Percentiles rank a stretch among this genome's conserved stretches.
These are phyloP conservation scores for Hypoxylon sp. DNA, from an alignment of 2,329 filamentous ascomycete genomes.

Conservation along the genomic window DNA sequence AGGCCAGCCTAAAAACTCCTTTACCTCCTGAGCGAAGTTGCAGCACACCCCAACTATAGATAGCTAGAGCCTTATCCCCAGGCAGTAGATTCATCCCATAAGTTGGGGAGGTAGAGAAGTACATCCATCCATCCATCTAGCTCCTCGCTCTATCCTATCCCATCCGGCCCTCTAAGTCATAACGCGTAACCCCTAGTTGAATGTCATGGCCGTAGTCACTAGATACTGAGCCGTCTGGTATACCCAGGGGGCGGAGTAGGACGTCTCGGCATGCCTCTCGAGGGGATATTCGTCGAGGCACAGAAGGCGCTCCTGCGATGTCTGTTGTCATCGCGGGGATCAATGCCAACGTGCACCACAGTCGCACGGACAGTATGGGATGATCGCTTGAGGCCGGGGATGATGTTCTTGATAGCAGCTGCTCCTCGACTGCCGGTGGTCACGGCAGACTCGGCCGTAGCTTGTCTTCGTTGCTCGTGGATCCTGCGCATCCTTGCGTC, in stretches of 20 bases:
- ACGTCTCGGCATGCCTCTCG: constrained; percentile 29
- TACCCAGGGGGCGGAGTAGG: constrained; percentile 45
- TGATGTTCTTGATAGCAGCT: constrained; percentile 39
- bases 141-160: constrained; percentile 10
- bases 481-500: constrained; percentile 44
- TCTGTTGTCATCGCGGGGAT: constrained; percentile 14
- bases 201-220: constrained; percentile 6
- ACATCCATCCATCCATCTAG: constrained; percentile 5
- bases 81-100: constrained; percentile 6
- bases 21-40: constrained; percentile 23
- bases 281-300: constrained; percentile 19
- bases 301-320: constrained; percentile 21
- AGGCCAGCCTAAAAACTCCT: constrained; percentile 35
- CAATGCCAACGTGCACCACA: constrained; percentile 35
- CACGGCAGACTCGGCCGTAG: constrained; percentile 31
- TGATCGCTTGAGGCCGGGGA: constrained; percentile 41
- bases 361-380: constrained; percentile 35
- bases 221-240: constrained; percentile 39
- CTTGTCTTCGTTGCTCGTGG: constrained; percentile 25
- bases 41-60: background rate
- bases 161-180: constrained; percentile 4
- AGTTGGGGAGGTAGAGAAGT: background rate
- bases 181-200: background rate
- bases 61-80: constrained; percentile 12
- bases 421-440: constrained; percentile 11